These are phyloP conservation scores for Nemophila menziesii DNA, from an alignment of 257 asterid genomes.

Conservation along the genomic window DNA sequence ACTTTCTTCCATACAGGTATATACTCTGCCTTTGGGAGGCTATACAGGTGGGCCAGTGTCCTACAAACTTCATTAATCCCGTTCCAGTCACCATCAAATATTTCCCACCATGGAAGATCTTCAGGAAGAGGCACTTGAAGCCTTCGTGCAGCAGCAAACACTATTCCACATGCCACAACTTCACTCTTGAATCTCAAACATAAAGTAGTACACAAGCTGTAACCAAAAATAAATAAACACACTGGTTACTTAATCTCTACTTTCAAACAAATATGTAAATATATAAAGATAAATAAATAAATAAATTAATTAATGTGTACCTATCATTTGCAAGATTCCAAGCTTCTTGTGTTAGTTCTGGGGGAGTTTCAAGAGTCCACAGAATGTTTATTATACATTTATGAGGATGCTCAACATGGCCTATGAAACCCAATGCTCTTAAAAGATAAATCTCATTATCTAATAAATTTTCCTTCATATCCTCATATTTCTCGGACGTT, in stretches of 20 bases:
- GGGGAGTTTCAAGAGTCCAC: constrained; percentile 62
- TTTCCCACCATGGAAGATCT: constrained; percentile 99
- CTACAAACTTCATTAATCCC: constrained; percentile 92
- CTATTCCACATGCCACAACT: constrained; percentile 99
- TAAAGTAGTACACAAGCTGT: constrained; percentile 92
- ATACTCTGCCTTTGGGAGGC: constrained; percentile 76
- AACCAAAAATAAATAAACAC: not conserved
- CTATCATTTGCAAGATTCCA: constrained; percentile 99
- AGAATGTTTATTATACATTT: constrained; percentile 88
- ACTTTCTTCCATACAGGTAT: constrained; percentile 76
- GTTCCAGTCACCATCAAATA: constrained; percentile 85
- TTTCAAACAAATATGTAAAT: not conserved
- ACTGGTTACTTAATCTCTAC: not conserved
- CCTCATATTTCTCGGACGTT: constrained; percentile 58
- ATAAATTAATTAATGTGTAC: constrained; percentile 25
- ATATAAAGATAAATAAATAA: constrained; percentile 1
- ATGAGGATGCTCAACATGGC: constrained; percentile 99
- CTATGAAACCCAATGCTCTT: constrained; percentile 94
- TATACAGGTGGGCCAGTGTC: constrained; percentile 76
- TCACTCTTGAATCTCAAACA: constrained; percentile 96
- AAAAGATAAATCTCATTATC: constrained; percentile 78
- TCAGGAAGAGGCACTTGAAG: constrained; percentile 84
- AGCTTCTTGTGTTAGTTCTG: constrained; percentile 81
- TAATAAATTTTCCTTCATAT: constrained; percentile 66
- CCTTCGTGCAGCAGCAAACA: constrained; percentile 93